Conservation (phyloP, 1,284 basidiomycete species). For the Wallemia hederae region DNA sequence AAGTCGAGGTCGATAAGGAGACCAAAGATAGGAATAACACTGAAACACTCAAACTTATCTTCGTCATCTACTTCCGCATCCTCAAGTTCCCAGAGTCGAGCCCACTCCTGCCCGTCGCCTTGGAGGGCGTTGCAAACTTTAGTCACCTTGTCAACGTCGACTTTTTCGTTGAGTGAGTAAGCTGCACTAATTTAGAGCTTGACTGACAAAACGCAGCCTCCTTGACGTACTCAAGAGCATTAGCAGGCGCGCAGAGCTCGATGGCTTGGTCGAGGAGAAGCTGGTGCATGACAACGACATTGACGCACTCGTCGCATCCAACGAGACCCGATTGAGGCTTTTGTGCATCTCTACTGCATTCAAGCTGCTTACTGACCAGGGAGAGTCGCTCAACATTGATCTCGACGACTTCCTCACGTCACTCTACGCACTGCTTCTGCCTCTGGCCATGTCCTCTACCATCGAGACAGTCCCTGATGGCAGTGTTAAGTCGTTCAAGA, state of each 20-base stretch:
- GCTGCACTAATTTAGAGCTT: not conserved
- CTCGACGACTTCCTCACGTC: constrained; percentile 48
- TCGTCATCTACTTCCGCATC: constrained; percentile 89
- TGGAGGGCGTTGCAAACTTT: constrained; percentile 75
- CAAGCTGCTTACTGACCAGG: constrained; percentile 84
- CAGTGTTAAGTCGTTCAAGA: not conserved
- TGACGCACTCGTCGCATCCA: constrained; percentile 11
- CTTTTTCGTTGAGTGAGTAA: constrained; percentile 36
- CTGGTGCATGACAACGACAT: constrained; percentile 20
- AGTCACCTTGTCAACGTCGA: constrained; percentile 94
- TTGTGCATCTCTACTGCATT: constrained; percentile 82
- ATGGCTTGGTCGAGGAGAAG: constrained; percentile 12
- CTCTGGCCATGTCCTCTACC: not conserved
- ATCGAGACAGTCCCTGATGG: not conserved
- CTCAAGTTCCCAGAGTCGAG: constrained; percentile 62
- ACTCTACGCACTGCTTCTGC: not conserved
- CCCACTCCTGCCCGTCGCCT: constrained; percentile 53
- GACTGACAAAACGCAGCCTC: constrained; percentile 31
- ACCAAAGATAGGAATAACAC: constrained; percentile 77
- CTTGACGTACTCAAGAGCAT: constrained; percentile 58
- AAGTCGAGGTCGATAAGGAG: constrained; percentile 76
- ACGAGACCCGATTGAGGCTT: constrained; percentile 33
- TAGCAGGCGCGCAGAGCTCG: constrained; percentile 22
- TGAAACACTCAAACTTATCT: constrained; percentile 88
- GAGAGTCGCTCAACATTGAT: constrained; percentile 69